Percentiles rank a stretch among this genome's conserved stretches.
Conservation (phyloP, 2,329 filamentous ascomycete species). For the Verticillium zaregamsianum region DNA sequence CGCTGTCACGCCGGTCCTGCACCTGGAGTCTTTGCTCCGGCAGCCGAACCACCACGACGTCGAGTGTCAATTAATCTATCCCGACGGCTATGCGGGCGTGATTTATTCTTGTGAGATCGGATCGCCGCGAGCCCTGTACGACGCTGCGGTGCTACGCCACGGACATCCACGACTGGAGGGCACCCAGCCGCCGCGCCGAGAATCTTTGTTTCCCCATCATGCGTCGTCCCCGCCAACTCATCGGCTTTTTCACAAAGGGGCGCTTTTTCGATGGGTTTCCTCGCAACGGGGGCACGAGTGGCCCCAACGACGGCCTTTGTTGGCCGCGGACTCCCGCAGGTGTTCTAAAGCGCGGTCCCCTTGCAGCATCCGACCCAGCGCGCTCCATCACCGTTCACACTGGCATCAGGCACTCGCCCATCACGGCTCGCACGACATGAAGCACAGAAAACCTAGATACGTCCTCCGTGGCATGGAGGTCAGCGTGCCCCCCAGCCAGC, state of each 20-base stretch:
- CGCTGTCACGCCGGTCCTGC: no score
- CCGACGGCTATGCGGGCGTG: no score
- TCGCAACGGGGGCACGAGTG: background rate
- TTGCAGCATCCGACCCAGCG: background rate
- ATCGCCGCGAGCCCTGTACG: no score
- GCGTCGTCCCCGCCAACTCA: no score
- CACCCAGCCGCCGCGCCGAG: no score
- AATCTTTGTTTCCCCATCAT: background rate
- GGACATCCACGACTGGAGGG: no score
- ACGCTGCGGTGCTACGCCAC: no score
- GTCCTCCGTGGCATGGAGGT: conserved; percentile 14
- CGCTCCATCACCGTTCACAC: background rate
- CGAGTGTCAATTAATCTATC: no score
- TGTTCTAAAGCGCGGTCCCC: background rate
- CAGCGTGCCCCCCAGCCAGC: conserved; percentile 11
- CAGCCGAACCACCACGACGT: no score
- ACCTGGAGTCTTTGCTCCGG: no score
- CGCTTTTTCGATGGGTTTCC: background rate
- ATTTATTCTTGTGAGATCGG: no score
- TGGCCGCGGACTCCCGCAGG: background rate
- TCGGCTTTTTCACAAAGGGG: background rate
- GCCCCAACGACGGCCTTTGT: background rate
- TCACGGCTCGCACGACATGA: background rate
- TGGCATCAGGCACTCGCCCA: no score
- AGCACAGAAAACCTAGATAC: conserved; percentile 4